Conservation (phyloP, 1,284 basidiomycete genomes). For the Tilletia caries region DNA sequence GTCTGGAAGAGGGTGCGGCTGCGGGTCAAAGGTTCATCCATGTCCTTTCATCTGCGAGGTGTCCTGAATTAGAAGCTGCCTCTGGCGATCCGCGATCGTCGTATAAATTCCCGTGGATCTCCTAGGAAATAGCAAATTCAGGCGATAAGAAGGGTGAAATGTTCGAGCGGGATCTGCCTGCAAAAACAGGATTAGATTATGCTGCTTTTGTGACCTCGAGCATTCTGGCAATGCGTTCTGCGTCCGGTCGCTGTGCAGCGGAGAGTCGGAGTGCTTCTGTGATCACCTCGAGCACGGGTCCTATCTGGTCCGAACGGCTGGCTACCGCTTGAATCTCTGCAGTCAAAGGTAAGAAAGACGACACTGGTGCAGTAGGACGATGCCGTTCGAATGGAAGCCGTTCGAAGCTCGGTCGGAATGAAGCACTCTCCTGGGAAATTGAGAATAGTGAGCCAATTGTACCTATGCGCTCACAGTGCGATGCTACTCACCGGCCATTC, state of each 20-base stretch:
- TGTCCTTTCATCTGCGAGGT: no score
- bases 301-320: neutral
- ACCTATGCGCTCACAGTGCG: conserved; percentile 31
- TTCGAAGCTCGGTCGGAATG: neutral
- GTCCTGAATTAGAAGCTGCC: no score
- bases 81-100: no score
- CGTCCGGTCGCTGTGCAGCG: conserved; percentile 23
- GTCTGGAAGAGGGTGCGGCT: no score
- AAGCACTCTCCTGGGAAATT: conserved; percentile 29
- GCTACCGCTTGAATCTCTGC: neutral
- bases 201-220: neutral
- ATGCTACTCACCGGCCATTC: conserved; percentile 43
- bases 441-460: neutral
- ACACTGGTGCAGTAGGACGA: neutral
- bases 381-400: conserved; percentile 3
- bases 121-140: no score
- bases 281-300: conserved; percentile 16
- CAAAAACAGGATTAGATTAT: no score
- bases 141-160: no score
- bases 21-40: no score
- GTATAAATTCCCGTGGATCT: no score
- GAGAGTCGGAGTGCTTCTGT: conserved; percentile 27
- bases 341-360: neutral
- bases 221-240: neutral
- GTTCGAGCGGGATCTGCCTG: no score